These are phyloP conservation scores for Diaporthe batatas DNA, from an alignment of 2,329 filamentous ascomycete species.

Conservation along the genomic window DNA sequence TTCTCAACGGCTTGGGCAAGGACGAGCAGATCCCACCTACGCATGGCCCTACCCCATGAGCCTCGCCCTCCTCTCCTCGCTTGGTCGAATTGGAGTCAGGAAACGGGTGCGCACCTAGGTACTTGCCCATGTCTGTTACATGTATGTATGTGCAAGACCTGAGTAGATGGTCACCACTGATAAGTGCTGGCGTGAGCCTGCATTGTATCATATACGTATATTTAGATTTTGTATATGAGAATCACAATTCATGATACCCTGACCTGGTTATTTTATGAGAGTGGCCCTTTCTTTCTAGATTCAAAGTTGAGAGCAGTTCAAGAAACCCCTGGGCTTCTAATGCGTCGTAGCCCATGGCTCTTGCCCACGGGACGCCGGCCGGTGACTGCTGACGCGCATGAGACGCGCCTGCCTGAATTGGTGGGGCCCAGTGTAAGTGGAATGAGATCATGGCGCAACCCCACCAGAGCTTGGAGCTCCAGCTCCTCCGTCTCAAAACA, in stretches of 20 bases:
- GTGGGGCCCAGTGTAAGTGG: slow-evolving; percentile 33
- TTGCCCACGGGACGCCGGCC: background rate
- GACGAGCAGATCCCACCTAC: slow-evolving; percentile 25
- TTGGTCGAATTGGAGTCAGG: background rate
- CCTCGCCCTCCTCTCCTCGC: too few species aligned
- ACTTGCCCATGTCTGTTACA: background rate
- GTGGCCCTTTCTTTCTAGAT: background rate
- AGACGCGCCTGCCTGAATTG: slow-evolving; percentile 37
- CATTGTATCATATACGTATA: slow-evolving; percentile 10
- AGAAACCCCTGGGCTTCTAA: background rate
- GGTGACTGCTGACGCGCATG: slow-evolving; percentile 22
- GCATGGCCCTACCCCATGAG: slow-evolving; percentile 9
- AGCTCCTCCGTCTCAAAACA: background rate
- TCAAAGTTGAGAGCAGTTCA: background rate
- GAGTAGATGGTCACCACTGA: too few species aligned
- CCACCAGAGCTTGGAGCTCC: slow-evolving; percentile 25
- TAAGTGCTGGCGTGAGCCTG: background rate
- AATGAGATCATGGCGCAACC: slow-evolving; percentile 40
- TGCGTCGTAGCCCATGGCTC: background rate
- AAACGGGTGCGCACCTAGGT: background rate
- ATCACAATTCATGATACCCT: slow-evolving; percentile 24
- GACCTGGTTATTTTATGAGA: background rate
- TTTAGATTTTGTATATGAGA: background rate
- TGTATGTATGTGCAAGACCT: background rate
- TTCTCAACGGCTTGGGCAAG: slow-evolving; percentile 47